Evolutionary conservation across 2,329 filamentous ascomycete species (phyloP), one percentile per base, ranked within the genome.

Genomic region (Fusarium agapanthi): DNA sequence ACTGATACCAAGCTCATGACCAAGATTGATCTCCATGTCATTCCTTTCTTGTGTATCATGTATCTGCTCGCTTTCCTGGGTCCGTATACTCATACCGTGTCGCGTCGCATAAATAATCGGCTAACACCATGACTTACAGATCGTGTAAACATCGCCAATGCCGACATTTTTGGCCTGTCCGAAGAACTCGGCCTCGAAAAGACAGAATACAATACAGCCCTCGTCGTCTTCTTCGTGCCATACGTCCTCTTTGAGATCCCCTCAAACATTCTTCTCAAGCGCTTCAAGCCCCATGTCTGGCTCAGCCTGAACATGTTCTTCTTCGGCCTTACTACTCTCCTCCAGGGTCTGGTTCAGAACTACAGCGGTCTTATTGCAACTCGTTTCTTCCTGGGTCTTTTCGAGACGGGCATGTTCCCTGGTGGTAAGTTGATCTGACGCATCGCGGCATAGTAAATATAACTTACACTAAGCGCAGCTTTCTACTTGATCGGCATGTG

Each of bases 401-500:
- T 91, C 67, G 91, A 94, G 83, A 89, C 90, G 10, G 92, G 91
- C 81, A 93, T 95, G 87, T 93, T 93, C 45, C 82, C 82, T 0
- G 82, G 82, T 67, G 80, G 81, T 81, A 69, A 61, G 78, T 76
- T 34, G 24, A 24, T 8, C 15, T 18, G 6, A 43, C 16, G n/a
- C 18, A 43, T 24, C 30, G 8, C 16, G 6, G 30, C 28, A 24
- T 18, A 20, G 6, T 7, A 10, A 15, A 48, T 38, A 92, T 30
- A 24, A 91, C 74, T 77, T 54, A 78, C 68, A 47, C 32, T 24
- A 5, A 20, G 26, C 26, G 85, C 53, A 83, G 85, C 83, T 55
- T 88, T 92, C 79, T 93, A 95, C 78, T 84, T 95, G 13, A 90
- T 95, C 69, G 90, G 93, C 65, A 95, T 95, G 91, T 97, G 93